Evolutionary conservation across 352 stramenopile genomes (phyloP).

Genomic region (Thraustotheca clavata): DNA sequence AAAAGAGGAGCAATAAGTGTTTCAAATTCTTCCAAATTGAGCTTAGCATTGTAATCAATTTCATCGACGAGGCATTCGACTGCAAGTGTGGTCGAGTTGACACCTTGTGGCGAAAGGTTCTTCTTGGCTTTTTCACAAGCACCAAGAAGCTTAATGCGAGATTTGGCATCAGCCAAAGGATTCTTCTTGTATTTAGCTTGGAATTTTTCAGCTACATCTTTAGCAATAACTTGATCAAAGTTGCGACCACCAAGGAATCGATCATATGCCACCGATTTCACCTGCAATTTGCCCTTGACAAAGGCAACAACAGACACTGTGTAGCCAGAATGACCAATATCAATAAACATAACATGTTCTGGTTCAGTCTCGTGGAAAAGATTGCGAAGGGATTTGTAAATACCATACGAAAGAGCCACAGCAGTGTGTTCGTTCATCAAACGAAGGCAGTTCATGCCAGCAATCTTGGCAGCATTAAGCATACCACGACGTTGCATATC

Average conservation of each 20-base stretch:
- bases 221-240: constrained; percentile 93
- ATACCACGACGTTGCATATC: constrained; percentile 95
- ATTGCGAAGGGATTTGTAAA: constrained; percentile 94
- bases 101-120: constrained; percentile 94
- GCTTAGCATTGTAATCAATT: constrained; percentile 92
- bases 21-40: constrained; percentile 95
- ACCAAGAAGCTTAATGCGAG: constrained; percentile 94
- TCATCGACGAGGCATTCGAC: constrained; percentile 98
- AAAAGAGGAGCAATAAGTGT: constrained; percentile 86
- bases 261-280: constrained; percentile 93
- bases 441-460: constrained; percentile 92
- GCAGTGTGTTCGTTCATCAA: constrained; percentile 98
- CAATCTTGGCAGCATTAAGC: constrained; percentile 90
- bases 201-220: constrained; percentile 94
- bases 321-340: constrained; percentile 95
- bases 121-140: constrained; percentile 99
- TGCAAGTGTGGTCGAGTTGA: constrained; percentile 94
- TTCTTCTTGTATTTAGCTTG: constrained; percentile 95
- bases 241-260: constrained; percentile 93
- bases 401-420: constrained; percentile 91
- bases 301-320: constrained; percentile 89
- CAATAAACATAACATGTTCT: constrained; percentile 98
- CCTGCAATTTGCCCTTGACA: constrained; percentile 92
- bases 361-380: constrained; percentile 89
- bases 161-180: constrained; percentile 86